Percentiles rank a stretch among this genome's conserved stretches.
phyloP scores from a whole-genome alignment of 139 green algal genomes.

The Spirogloea muscicola region DNA sequence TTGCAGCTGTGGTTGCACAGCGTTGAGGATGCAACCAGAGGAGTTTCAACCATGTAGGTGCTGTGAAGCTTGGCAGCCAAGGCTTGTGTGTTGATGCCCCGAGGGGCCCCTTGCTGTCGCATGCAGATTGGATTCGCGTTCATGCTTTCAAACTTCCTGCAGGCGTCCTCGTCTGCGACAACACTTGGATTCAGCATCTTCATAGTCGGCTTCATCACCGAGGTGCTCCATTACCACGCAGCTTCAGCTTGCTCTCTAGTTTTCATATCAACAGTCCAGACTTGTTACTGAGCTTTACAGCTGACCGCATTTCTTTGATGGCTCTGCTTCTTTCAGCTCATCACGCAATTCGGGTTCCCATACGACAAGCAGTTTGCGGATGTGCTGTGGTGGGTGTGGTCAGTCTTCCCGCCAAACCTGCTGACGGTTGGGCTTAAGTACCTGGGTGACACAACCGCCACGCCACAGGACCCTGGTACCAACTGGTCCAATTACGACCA shows the following conservation, averaged over 20 bases:
- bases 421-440: constrained; percentile 73
- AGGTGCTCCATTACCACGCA: constrained; percentile 21
- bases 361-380: constrained; percentile 49
- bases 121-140: constrained; percentile 59
- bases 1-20: background rate
- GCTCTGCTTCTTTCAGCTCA: constrained; percentile 48
- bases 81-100: background rate
- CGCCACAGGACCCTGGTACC: constrained; percentile 22
- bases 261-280: too few relatives aligned
- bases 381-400: constrained; percentile 12
- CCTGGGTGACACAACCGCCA: constrained; percentile 40
- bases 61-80: background rate
- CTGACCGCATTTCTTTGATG: too few relatives aligned
- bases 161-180: constrained; percentile 58
- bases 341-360: constrained; percentile 61
- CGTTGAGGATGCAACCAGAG: too few relatives aligned
- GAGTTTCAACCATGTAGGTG: background rate
- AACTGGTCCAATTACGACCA: constrained; percentile 11
- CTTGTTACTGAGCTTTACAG: too few relatives aligned
- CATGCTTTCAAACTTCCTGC: constrained; percentile 68
- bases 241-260: too few relatives aligned
- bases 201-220: constrained; percentile 74
- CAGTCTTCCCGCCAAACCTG: constrained; percentile 71
- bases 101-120: background rate
- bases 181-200: constrained; percentile 89